Base-by-base conservation (phyloP, 164 flowering plant genomes). In the Kalanchoe fedtschenkoi region DNA sequence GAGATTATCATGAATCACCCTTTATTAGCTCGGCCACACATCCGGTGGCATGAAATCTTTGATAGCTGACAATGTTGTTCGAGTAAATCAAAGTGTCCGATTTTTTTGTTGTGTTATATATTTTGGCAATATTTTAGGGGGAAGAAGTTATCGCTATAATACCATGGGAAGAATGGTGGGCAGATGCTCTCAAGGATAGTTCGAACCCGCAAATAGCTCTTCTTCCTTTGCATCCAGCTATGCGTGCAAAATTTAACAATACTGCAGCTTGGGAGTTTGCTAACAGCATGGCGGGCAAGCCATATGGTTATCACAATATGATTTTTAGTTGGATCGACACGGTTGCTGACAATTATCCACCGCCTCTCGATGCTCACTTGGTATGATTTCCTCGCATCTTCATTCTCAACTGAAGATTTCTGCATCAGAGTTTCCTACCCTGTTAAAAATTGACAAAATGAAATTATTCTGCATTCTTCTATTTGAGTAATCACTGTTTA, bases 81-180 rank as follows among this genome's bases (percentile, higher is more conserved):
- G n/a, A n/a, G n/a, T n/a, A n/a, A n/a, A n/a, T n/a, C n/a, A n/a
- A n/a, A n/a, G n/a, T n/a, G n/a, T n/a, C n/a, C n/a, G n/a, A n/a
- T n/a, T n/a, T n/a, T n/a, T n/a, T n/a, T n/a, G n/a, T n/a, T 57
- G 28, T 32, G 15, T 5, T 26, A 33, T 29, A 47, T 29, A 58
- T 22, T 17, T 30, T 21, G 37, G 34, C n/a, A n/a, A n/a, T n/a
- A n/a, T 46, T 70, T 75, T 82, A 95, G 99, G 99, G 99, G 58
- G 97, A 95, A 79, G 99, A 95, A 77, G 80, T 95, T 42, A 91
- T 95, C 30, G 97, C 75, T 33, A 78, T 86, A 21, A 76, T 95
- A 63, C 92, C 99, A 24, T 95, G 99, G 99, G 84, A 89, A 66
- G 96, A 95, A 66, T 95, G 99, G 99, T 95, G 99, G 99, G 85